Conservation (phyloP, 352 stramenopile species). For the Phytophthora capsici region DNA sequence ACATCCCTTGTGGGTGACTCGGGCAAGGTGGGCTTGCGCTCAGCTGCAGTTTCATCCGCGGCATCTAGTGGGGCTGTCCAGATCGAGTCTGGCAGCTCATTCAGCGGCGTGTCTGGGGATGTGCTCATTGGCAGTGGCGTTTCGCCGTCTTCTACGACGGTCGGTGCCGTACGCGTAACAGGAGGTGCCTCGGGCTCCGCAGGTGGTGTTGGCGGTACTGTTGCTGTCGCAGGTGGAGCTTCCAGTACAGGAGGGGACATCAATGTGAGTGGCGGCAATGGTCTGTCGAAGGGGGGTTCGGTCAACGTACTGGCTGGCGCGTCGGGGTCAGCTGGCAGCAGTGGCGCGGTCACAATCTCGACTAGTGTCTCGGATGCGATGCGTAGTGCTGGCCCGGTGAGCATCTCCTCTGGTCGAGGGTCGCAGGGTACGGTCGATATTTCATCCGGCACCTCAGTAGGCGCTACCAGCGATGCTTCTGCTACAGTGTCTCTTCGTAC, state of each 20-base stretch:
- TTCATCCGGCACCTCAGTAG: conserved; percentile 13
- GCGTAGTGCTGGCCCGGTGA: conserved; percentile 26
- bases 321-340: conserved; percentile 4
- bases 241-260: conserved; percentile 27
- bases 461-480: conserved; percentile 14
- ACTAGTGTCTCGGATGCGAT: conserved; percentile 22
- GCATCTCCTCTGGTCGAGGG: conserved; percentile 17
- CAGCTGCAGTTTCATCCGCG: conserved; percentile 20
- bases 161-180: conserved; percentile 14
- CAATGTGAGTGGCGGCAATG: conserved; percentile 21
- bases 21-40: conserved; percentile 23
- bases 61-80: conserved; percentile 24
- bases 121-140: conserved; percentile 23
- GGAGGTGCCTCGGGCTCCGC: conserved; percentile 17
- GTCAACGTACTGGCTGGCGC: conserved; percentile 25
- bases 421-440: conserved; percentile 29
- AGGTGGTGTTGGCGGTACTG: conserved; percentile 17
- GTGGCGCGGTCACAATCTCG: conserved; percentile 19
- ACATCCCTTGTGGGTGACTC: conserved; percentile 21
- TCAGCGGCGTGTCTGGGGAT: conserved; percentile 16
- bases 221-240: conserved; percentile 15
- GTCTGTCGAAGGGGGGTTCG: conserved; percentile 35
- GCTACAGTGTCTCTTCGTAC: conserved; percentile 23
- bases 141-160: conserved; percentile 16
- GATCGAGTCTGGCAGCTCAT: conserved; percentile 23